Percentiles rank a stretch among this genome's conserved stretches.
Conservation (phyloP, 257 asterid genomes). For the Gynochthodes officinalis region DNA sequence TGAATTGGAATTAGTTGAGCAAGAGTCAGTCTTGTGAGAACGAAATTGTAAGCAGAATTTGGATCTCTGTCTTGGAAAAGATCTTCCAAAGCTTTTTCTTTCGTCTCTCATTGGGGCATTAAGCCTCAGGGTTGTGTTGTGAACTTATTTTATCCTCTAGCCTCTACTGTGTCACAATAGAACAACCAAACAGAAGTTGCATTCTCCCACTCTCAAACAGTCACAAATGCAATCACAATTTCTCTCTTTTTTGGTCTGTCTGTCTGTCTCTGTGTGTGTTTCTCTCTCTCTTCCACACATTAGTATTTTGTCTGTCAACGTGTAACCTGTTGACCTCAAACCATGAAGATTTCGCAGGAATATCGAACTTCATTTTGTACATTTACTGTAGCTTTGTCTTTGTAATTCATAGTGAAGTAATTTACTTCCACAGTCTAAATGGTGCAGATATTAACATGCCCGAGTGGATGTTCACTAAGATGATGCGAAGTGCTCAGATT, state of each 20-base stretch:
- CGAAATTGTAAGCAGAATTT: neutral
- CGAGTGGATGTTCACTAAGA: slow-evolving; percentile 90
- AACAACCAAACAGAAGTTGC: neutral
- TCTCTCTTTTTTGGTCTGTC: neutral
- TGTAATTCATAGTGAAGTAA: slow-evolving; percentile 41
- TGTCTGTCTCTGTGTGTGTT: neutral
- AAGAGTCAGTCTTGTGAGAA: neutral
- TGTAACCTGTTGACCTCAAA: neutral
- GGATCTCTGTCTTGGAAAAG: no score
- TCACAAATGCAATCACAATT: neutral
- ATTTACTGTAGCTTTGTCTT: slow-evolving; percentile 14
- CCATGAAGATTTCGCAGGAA: neutral
- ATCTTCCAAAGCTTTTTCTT: neutral
- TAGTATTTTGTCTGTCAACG: neutral
- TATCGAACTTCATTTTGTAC: neutral
- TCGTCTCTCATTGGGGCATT: neutral
- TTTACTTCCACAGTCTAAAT: slow-evolving; percentile 89
- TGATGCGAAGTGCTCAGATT: slow-evolving; percentile 80
- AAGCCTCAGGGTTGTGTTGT: neutral
- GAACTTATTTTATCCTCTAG: neutral
- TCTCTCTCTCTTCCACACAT: neutral
- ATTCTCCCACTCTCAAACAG: neutral
- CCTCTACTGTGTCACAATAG: neutral
- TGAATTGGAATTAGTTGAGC: neutral
- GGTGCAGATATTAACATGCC: slow-evolving; percentile 99